Conservation (phyloP, 2,329 filamentous ascomycete species). For the Cladosporium austrohemisphaericum region DNA sequence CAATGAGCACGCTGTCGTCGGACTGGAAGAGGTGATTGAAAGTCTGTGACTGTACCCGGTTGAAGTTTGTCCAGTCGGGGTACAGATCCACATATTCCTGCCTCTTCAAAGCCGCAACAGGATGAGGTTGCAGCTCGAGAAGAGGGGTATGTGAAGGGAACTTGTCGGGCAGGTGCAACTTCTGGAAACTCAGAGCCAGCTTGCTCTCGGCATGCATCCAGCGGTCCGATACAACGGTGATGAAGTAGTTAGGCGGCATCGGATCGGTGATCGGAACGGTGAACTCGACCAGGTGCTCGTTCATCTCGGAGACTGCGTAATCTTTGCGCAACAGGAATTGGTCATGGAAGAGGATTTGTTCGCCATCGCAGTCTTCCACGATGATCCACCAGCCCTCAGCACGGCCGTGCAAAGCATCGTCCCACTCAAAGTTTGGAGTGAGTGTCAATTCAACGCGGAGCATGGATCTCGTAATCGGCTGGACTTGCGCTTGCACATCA, state of each 20-base stretch:
- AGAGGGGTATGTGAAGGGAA: slow-evolving; percentile 92
- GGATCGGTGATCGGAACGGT: slow-evolving; percentile 95
- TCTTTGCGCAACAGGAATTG: slow-evolving; percentile 88
- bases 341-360: slow-evolving; percentile 92
- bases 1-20: slow-evolving; percentile 90
- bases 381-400: slow-evolving; percentile 96
- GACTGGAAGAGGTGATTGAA: slow-evolving; percentile 91
- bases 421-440: slow-evolving; percentile 93
- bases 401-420: slow-evolving; percentile 78
- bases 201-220: slow-evolving; percentile 99
- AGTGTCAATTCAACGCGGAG: slow-evolving; percentile 85
- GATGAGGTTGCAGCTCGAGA: slow-evolving; percentile 85
- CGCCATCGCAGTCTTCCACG: slow-evolving; percentile 94
- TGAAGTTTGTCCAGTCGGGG: slow-evolving; percentile 81
- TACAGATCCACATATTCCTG: slow-evolving; percentile 80
- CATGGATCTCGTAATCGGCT: slow-evolving; percentile 92
- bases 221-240: slow-evolving; percentile 87
- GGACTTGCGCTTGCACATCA: slow-evolving; percentile 87
- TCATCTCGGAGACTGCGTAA: slow-evolving; percentile 78
- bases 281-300: slow-evolving; percentile 92
- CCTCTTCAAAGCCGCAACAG: slow-evolving; percentile 81
- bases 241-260: slow-evolving; percentile 98
- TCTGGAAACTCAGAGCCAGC: slow-evolving; percentile 89
- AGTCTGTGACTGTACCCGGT: slow-evolving; percentile 94
- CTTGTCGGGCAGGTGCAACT: slow-evolving; percentile 88